Base-by-base conservation (phyloP, 2,329 filamentous ascomycete species). In the Gliomastix tumulicola region DNA sequence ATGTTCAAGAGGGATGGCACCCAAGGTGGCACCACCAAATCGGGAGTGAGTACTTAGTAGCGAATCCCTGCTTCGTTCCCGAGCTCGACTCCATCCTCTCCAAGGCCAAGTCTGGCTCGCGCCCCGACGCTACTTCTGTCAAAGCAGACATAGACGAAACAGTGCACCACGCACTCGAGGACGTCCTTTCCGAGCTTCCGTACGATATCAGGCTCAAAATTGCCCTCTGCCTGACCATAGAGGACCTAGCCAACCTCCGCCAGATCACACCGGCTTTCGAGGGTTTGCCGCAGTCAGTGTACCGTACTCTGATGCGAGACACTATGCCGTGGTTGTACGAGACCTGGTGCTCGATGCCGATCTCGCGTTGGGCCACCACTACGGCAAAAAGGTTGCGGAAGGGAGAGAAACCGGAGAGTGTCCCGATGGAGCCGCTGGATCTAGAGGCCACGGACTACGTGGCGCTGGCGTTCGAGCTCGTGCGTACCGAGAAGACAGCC, bases 41-140 rank as follows among this genome's bases (percentile, higher is more conserved):
- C 7, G 37, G 32, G 4, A 30, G 32, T 16, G 37, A 39, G 32
- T 33, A 21, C 15, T 16, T 39, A 13, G 37, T 25, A 15, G 37
- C 37, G 6, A 39, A 39, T 17, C 32, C 37, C 5, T 39, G 37
- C 32, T 35, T 25, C 17, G 21, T 39, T 5, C 32, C 37, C 7
- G 22, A 7, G 48, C 7, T 66, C 18, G 13, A 13, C 7, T 9
- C 15, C 5, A 32, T 32, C n/a, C 13, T 32, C 18, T n/a, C n/a
- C n/a, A n/a, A n/a, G n/a, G n/a, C n/a, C n/a, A n/a, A n/a, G n/a
- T n/a, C n/a, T n/a, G n/a, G n/a, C n/a, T n/a, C n/a, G n/a, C n/a
- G n/a, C n/a, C n/a, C n/a, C n/a, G n/a, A n/a, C n/a, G n/a, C n/a
- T n/a, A n/a, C n/a, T n/a, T n/a, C n/a, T n/a, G 16, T 17, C 30